Percentiles rank a stretch among this genome's conserved stretches.
Evolutionary conservation across 495 filamentous ascomycete genomes (phyloP).

Genomic region (Hypoxylon fragiforme): DNA sequence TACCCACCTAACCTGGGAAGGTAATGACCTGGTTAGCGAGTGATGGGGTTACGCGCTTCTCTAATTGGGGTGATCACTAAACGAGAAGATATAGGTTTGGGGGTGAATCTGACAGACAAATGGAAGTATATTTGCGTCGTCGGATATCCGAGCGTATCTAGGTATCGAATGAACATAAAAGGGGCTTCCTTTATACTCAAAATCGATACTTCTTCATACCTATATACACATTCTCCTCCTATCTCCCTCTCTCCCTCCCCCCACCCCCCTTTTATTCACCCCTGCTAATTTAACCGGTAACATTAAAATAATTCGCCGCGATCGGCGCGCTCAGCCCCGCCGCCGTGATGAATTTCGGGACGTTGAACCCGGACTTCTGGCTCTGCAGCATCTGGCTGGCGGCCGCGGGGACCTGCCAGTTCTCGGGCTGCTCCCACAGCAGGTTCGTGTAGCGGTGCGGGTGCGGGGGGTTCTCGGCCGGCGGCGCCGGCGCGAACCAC

Average conservation of each 20-base stretch:
- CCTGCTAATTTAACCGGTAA: conserved; percentile 33
- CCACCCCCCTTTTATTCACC: background rate
- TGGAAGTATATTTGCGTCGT: conserved; percentile 13
- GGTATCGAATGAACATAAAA: conserved; percentile 14
- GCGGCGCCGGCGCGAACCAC: conserved; percentile 48
- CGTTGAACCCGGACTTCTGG: conserved; percentile 46
- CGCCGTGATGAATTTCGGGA: conserved; percentile 44
- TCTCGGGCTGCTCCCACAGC: conserved; percentile 45
- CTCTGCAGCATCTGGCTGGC: conserved; percentile 38
- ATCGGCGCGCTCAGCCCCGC: conserved; percentile 44
- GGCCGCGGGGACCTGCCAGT: conserved; percentile 41
- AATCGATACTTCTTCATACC: conserved; percentile 5
- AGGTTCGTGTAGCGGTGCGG: conserved; percentile 53
- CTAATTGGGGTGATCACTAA: too few relatives aligned
- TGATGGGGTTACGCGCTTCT: too few relatives aligned
- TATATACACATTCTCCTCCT: conserved; percentile 12
- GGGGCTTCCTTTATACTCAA: conserved; percentile 2
- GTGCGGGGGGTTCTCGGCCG: conserved; percentile 48
- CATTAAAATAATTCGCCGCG: conserved; percentile 49
- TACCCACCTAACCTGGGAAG: too few relatives aligned
- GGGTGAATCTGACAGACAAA: too few relatives aligned
- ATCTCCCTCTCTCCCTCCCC: background rate
- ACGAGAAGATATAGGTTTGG: too few relatives aligned
- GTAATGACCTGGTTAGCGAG: too few relatives aligned
- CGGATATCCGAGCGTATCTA: conserved; percentile 9